Percentiles rank a stretch among this genome's conserved stretches.
These are phyloP conservation scores for Stemphylium vesicarium DNA, from an alignment of 2,329 filamentous ascomycete genomes.

Conservation along the genomic window DNA sequence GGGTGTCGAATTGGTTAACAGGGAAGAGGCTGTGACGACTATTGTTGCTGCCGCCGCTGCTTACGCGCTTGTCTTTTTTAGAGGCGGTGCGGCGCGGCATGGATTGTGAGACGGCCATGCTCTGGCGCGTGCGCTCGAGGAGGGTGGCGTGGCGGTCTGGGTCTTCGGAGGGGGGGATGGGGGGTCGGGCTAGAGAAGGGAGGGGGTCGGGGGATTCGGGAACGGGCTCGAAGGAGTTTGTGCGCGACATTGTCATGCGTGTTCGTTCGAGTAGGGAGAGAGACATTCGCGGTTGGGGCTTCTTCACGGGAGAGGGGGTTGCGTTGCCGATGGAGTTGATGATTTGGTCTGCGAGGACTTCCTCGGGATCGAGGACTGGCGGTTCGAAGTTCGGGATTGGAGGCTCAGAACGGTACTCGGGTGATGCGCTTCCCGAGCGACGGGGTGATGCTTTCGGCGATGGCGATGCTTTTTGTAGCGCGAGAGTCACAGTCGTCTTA, in stretches of 20 bases:
- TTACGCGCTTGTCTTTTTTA: conserved; percentile 18
- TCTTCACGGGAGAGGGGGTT: conserved; percentile 51
- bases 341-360: conserved; percentile 49
- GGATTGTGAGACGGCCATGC: conserved; percentile 70
- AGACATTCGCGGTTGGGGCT: conserved; percentile 47
- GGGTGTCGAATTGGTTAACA: conserved; percentile 64
- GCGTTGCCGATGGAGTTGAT: conserved; percentile 48
- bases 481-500: conserved; percentile 4
- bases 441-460: conserved; percentile 10
- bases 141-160: conserved; percentile 50
- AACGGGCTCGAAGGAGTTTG: conserved; percentile 33
- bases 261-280: conserved; percentile 56
- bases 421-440: conserved; percentile 8
- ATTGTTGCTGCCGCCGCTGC: conserved; percentile 22
- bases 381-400: conserved; percentile 25
- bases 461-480: conserved; percentile 4
- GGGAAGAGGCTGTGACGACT: conserved; percentile 50
- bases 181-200: conserved; percentile 21
- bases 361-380: conserved; percentile 31
- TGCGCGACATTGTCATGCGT: conserved; percentile 54
- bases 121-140: conserved; percentile 78
- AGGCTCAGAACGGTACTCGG: conserved; percentile 24
- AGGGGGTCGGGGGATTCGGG: conserved; percentile 28
- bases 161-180: conserved; percentile 19
- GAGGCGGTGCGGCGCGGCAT: conserved; percentile 25